phyloP scores from a whole-genome alignment of 441 rosid species.

The Corymbia calophylla region DNA sequence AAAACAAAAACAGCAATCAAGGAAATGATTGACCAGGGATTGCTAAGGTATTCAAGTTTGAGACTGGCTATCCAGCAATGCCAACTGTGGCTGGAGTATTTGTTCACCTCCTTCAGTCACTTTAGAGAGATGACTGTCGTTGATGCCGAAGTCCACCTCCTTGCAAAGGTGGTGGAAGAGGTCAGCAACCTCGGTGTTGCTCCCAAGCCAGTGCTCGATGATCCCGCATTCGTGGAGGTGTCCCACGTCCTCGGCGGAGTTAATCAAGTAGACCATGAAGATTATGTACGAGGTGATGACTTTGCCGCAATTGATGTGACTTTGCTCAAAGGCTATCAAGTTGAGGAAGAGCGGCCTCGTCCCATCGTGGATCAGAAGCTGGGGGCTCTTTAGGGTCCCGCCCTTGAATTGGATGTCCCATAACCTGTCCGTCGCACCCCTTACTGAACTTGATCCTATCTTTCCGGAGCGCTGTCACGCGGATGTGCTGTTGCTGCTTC shows the following conservation, averaged over 20 bases:
- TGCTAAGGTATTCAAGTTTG: not conserved
- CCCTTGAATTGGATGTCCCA: not conserved
- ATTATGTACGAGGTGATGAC: not conserved
- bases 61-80: not conserved
- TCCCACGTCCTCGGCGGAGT: not conserved
- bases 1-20: not conserved
- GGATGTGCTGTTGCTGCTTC: not conserved
- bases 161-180: not conserved
- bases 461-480: not conserved
- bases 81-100: not conserved
- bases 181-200: not conserved
- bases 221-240: not conserved
- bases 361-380: not conserved
- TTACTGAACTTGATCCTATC: not conserved
- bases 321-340: not conserved
- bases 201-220: not conserved
- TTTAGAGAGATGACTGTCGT: not conserved
- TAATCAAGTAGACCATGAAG: not conserved
- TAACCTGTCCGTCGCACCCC: not conserved
- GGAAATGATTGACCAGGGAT: not conserved
- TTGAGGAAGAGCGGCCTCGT: not conserved
- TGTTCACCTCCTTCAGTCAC: not conserved
- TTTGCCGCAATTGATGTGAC: not conserved
- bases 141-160: not conserved
- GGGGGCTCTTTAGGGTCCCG: not conserved